These are phyloP conservation scores for Wickerhamomyces sydowiorum DNA, from an alignment of 805 yeast species.

Conservation along the genomic window DNA sequence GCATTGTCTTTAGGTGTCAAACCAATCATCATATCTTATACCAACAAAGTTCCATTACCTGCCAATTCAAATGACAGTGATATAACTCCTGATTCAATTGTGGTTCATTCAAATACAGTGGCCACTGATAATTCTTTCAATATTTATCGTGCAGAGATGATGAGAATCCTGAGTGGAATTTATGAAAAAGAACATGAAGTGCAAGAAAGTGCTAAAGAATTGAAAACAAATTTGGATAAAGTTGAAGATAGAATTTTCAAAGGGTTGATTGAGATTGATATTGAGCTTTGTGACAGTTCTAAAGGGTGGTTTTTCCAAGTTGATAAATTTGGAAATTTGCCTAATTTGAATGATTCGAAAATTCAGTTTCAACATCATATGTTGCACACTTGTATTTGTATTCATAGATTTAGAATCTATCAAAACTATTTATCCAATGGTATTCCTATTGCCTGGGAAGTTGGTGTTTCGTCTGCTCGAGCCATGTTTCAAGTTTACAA, in stretches of 20 bases:
- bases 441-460: constrained; percentile 25
- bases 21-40: constrained; percentile 18
- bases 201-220: constrained; percentile 5
- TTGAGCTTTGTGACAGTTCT: constrained; percentile 18
- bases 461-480: constrained; percentile 20
- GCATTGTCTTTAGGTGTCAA: constrained; percentile 19
- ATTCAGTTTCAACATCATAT: constrained; percentile 26
- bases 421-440: constrained; percentile 22
- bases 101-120: constrained; percentile 11
- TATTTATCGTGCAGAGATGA: constrained; percentile 21
- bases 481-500: constrained; percentile 24
- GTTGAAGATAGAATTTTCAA: constrained; percentile 14
- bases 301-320: constrained; percentile 23
- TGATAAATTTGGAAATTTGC: constrained; percentile 18
- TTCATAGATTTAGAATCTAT: constrained; percentile 25
- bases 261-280: constrained; percentile 22
- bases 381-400: constrained; percentile 26
- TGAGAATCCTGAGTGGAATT: constrained; percentile 22
- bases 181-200: constrained; percentile 19
- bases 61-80: constrained; percentile 27
- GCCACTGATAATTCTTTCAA: constrained; percentile 25
- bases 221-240: constrained; percentile 12
- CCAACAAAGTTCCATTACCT: constrained; percentile 26
- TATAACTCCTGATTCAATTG: constrained; percentile 19
- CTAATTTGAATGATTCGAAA: constrained; percentile 17